A percentile compares a stretch with the other conserved stretches of the same genome.
These are phyloP conservation scores for Allium cepa DNA, from an alignment of 106 monocot species.

Conservation along the genomic window DNA sequence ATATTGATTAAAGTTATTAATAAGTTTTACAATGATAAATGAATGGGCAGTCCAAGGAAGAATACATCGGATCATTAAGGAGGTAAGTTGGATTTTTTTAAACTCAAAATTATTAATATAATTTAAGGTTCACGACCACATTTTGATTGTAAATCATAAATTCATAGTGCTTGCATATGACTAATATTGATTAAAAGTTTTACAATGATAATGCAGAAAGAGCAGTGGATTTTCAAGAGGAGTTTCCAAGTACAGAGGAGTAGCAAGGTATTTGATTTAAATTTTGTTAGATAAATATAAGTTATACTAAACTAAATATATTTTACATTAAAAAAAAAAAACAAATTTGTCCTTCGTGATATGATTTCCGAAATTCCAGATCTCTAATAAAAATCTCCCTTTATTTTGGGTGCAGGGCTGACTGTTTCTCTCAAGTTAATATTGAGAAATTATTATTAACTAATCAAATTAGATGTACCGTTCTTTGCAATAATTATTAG, in stretches of 20 bases:
- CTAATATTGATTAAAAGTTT: neutral
- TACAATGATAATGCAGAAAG: slow-evolving; percentile 34
- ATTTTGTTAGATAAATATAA: too few relatives aligned
- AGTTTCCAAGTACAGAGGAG: slow-evolving; percentile 86
- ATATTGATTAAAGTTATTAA: neutral
- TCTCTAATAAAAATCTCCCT: too few relatives aligned
- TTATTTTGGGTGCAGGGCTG: too few relatives aligned
- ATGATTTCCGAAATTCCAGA: too few relatives aligned
- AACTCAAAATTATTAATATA: neutral
- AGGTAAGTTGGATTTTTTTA: slow-evolving; percentile 22
- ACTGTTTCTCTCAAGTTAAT: too few relatives aligned
- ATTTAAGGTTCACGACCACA: neutral
- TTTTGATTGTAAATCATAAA: neutral
- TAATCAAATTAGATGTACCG: too few relatives aligned
- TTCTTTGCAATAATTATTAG: too few relatives aligned
- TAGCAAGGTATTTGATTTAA: slow-evolving; percentile 49
- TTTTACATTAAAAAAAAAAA: too few relatives aligned
- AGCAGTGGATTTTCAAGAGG: slow-evolving; percentile 93
- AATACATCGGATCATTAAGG: slow-evolving; percentile 74
- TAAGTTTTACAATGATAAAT: slow-evolving; percentile 19
- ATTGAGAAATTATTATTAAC: too few relatives aligned
- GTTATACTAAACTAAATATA: too few relatives aligned
- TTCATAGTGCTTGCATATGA: too few relatives aligned
- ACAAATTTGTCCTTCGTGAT: too few relatives aligned
- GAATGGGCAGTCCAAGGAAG: slow-evolving; percentile 61